A percentile compares a stretch with the other conserved stretches of the same genome.
Evolutionary conservation across 2,329 filamentous ascomycete species (phyloP).

Genomic region (Cytospora chrysosperma): DNA sequence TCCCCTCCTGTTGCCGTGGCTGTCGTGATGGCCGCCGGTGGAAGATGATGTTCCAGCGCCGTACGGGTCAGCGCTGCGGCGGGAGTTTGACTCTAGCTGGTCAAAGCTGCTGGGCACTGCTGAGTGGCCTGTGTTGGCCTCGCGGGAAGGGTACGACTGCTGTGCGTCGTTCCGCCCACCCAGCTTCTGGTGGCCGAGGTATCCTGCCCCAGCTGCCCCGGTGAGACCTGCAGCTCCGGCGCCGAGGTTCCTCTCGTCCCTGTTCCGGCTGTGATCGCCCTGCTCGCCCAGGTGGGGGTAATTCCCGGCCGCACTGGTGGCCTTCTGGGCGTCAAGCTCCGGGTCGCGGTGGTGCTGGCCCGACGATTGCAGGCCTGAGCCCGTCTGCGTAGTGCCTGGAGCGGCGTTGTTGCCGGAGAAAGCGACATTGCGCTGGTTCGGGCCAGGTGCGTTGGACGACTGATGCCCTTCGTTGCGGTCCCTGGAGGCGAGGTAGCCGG

Average conservation of each 20-base stretch:
- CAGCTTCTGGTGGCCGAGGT: background rate
- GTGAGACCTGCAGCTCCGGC: conserved; percentile 1
- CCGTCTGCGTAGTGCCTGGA: background rate
- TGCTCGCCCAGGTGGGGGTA: conserved; percentile 5
- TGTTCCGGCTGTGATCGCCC: background rate
- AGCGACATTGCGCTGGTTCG: background rate
- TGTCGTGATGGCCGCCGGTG: background rate
- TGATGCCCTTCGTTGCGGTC: background rate
- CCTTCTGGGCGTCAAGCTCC: background rate
- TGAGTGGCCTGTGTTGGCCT: background rate
- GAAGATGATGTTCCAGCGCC: background rate
- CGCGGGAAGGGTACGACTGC: background rate
- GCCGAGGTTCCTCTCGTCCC: background rate
- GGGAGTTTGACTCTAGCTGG: background rate
- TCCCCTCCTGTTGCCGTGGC: background rate
- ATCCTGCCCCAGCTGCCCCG: background rate
- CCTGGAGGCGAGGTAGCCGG: conserved; percentile 13
- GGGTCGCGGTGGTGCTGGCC: background rate
- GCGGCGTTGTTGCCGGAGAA: background rate
- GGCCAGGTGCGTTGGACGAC: background rate
- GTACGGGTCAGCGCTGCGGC: background rate
- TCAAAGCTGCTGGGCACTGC: background rate
- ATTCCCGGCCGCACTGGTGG: conserved; percentile 6
- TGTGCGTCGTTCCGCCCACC: background rate
- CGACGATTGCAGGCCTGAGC: background rate